phyloP scores from a whole-genome alignment of 2,329 filamentous ascomycete genomes.

The Stagonosporopsis tanaceti region DNA sequence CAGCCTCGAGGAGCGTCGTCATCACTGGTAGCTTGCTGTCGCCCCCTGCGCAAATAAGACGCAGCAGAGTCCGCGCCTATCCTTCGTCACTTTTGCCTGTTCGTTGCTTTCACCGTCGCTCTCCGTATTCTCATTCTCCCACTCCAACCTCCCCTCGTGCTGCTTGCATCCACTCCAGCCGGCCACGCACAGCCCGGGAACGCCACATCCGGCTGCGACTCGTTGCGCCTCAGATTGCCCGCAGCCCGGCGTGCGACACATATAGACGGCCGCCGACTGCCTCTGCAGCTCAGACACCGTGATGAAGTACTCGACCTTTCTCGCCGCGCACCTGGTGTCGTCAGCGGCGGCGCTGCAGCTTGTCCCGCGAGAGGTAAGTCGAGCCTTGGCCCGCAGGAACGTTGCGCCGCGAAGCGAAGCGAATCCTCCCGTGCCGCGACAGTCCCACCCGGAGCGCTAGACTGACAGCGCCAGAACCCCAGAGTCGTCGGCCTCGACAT shows the following conservation, averaged over 20 bases:
- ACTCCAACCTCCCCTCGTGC: no score
- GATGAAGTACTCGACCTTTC: constrained; percentile 45
- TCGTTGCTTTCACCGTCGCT: not conserved
- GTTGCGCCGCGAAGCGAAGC: constrained; percentile 19
- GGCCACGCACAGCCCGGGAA: constrained; percentile 10
- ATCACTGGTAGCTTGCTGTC: constrained; percentile 12
- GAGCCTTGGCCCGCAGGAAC: constrained; percentile 30
- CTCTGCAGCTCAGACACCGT: constrained; percentile 2
- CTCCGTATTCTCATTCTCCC: not conserved
- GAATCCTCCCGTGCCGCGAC: constrained; percentile 21
- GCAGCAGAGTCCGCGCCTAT: constrained; percentile 11
- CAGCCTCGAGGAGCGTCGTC: constrained; percentile 17
- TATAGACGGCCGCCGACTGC: constrained; percentile 7
- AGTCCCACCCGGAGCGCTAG: not conserved
- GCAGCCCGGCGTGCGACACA: constrained; percentile 8
- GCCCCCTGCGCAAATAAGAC: constrained; percentile 17
- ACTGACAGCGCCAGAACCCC: constrained; percentile 47
- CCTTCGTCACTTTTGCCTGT: constrained; percentile 5
- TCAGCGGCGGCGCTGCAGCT: constrained; percentile 40
- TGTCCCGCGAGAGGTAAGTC: constrained; percentile 46
- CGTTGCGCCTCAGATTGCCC: constrained; percentile 12
- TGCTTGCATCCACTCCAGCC: constrained; percentile 2
- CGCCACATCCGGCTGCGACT: constrained; percentile 16
- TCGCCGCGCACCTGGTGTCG: constrained; percentile 41
- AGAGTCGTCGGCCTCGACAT: constrained; percentile 61